These are phyloP conservation scores for Tetrapisispora fleetii DNA, from an alignment of 805 yeast genomes.

Conservation along the genomic window DNA sequence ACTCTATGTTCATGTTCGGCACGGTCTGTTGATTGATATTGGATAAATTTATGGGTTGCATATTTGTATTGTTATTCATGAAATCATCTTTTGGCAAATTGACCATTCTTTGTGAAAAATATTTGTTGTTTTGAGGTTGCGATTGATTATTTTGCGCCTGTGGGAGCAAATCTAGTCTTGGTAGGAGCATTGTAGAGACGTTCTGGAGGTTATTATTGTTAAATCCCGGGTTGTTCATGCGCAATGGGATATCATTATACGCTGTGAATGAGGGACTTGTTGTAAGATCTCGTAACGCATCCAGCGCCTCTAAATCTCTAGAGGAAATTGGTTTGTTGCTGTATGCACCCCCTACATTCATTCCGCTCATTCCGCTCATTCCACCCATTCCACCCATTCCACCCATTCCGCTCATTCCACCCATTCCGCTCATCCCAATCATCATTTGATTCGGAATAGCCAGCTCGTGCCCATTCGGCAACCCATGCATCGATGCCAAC, in stretches of 20 bases:
- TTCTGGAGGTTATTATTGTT: background rate
- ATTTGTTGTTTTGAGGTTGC: conserved; percentile 4
- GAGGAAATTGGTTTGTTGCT: conserved; percentile 1
- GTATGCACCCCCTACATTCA: background rate
- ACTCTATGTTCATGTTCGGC: background rate
- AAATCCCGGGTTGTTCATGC: background rate
- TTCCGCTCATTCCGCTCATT: background rate
- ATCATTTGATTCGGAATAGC: background rate
- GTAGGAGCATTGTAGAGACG: conserved; percentile 3
- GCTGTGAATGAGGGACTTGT: conserved; percentile 12
- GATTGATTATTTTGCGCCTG: conserved; percentile 3
- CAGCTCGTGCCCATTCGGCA: background rate
- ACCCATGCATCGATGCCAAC: background rate
- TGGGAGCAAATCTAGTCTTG: conserved; percentile 5
- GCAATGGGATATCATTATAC: conserved; percentile 3
- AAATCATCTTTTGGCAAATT: conserved; percentile 1
- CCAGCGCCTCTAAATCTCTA: conserved; percentile 21
- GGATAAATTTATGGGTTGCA: background rate
- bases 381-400: background rate
- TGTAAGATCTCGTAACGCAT: conserved; percentile 21
- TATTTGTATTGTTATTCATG: background rate
- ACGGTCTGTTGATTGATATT: background rate
- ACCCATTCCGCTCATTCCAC: background rate
- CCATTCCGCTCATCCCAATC: background rate
- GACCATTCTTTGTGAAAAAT: conserved; percentile 2